Conservation (phyloP, 495 filamentous ascomycete species). For the Parathielavia hyrcaniae region DNA sequence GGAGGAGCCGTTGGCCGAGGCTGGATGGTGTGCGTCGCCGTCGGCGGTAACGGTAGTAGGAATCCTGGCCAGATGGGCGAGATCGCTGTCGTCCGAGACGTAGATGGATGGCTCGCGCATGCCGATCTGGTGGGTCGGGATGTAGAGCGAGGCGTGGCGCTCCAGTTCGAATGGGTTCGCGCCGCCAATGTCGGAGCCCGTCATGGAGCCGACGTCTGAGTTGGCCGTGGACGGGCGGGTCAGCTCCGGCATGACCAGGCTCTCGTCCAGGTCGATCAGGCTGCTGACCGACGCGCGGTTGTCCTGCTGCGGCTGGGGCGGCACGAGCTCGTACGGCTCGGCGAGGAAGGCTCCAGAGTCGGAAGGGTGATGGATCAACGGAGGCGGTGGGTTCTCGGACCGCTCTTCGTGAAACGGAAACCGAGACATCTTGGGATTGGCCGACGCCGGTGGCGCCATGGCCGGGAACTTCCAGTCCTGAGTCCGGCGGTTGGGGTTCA, state of each 20-base stretch:
- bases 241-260: slow-evolving; percentile 32
- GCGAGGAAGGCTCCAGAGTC: slow-evolving; percentile 43
- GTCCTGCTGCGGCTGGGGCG: slow-evolving; percentile 21
- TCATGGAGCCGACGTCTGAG: slow-evolving; percentile 44
- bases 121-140: slow-evolving; percentile 27
- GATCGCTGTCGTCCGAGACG: slow-evolving; percentile 46
- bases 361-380: slow-evolving; percentile 46
- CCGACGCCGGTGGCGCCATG: slow-evolving; percentile 44
- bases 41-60: no score
- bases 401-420: slow-evolving; percentile 41
- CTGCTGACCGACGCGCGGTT: slow-evolving; percentile 41
- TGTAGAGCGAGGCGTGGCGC: slow-evolving; percentile 48
- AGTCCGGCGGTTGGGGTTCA: slow-evolving; percentile 46
- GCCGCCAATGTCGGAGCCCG: slow-evolving; percentile 43
- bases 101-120: slow-evolving; percentile 48
- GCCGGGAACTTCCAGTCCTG: slow-evolving; percentile 60
- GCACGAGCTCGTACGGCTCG: slow-evolving; percentile 37
- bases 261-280: slow-evolving; percentile 50
- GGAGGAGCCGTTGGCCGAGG: slow-evolving; percentile 10
- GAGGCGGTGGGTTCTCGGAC: slow-evolving; percentile 33
- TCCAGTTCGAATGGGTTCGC: slow-evolving; percentile 51
- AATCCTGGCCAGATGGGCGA: slow-evolving; percentile 26
- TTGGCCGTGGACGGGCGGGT: slow-evolving; percentile 49
- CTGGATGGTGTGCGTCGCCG: slow-evolving; percentile 8
- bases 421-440: slow-evolving; percentile 45